phyloP scores from a whole-genome alignment of 2,329 filamentous ascomycete genomes.

The Xylariales sp. region DNA sequence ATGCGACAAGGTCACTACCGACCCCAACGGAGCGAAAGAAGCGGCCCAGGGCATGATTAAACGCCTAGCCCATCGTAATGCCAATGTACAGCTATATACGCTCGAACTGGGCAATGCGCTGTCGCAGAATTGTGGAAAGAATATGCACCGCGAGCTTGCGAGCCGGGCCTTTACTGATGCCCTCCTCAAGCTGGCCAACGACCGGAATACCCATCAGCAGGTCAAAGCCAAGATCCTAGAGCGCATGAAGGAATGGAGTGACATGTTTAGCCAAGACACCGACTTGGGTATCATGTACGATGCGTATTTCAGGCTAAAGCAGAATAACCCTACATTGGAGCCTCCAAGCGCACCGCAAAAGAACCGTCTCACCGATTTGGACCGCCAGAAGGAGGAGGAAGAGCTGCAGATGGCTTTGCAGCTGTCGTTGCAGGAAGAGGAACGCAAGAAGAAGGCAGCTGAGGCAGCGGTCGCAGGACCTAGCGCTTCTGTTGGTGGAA shows the following conservation, averaged over 20 bases:
- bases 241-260: constrained; percentile 92
- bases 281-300: constrained; percentile 98
- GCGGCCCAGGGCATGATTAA: constrained; percentile 88
- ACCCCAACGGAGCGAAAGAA: constrained; percentile 66
- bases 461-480: constrained; percentile 29
- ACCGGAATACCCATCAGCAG: constrained; percentile 92
- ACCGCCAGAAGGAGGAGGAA: constrained; percentile 93
- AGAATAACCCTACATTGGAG: constrained; percentile 80
- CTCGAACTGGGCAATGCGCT: constrained; percentile 89
- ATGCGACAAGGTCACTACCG: constrained; percentile 54
- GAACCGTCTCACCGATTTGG: constrained; percentile 81
- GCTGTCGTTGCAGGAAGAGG: constrained; percentile 87
- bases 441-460: constrained; percentile 48
- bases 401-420: constrained; percentile 95
- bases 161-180: constrained; percentile 94
- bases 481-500: constrained; percentile 20
- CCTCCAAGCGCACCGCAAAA: constrained; percentile 92
- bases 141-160: constrained; percentile 84
- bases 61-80: constrained; percentile 86
- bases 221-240: constrained; percentile 97
- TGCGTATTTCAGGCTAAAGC: constrained; percentile 83
- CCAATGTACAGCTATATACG: constrained; percentile 93
- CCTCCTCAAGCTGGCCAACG: constrained; percentile 82
- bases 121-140: constrained; percentile 84
- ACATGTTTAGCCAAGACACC: constrained; percentile 86